Evolutionary conservation across 257 asterid genomes (phyloP).

Genomic region (Dorcoceras hygrometricum): DNA sequence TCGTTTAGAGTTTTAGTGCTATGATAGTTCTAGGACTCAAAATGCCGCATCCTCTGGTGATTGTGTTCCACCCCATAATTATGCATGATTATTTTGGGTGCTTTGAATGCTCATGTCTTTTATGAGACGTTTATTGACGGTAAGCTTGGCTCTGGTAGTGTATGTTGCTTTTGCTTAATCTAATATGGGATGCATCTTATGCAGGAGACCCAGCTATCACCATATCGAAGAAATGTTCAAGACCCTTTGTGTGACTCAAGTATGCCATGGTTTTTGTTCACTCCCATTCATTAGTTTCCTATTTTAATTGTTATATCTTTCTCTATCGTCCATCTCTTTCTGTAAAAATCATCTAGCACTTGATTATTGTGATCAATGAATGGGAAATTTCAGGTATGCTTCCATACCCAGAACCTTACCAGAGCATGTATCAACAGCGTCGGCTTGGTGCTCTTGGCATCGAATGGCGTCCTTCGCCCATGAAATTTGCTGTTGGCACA

Average conservation of each 20-base stretch:
- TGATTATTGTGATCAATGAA: constrained; percentile 20
- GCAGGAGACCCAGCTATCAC: constrained; percentile 93
- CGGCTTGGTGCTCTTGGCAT: constrained; percentile 85
- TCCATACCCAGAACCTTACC: constrained; percentile 98
- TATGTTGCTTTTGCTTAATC: constrained; percentile 21
- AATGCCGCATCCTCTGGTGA: constrained; percentile 20
- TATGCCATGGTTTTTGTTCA: constrained; percentile 40
- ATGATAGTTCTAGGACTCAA: constrained; percentile 11
- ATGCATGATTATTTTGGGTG: constrained; percentile 14
- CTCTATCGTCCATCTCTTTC: constrained; percentile 22
- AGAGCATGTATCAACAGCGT: constrained; percentile 78
- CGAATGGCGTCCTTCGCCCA: constrained; percentile 90
- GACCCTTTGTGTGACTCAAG: constrained; percentile 93
- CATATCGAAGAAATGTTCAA: constrained; percentile 73
- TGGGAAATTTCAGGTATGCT: constrained; percentile 71
- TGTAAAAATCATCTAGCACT: constrained; percentile 23
- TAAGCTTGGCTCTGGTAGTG: constrained; percentile 3
- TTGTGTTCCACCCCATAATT: constrained; percentile 11
- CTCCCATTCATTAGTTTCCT: constrained; percentile 10
- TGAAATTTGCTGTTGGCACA: constrained; percentile 83
- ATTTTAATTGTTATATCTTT: background rate
- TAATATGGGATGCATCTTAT: constrained; percentile 33
- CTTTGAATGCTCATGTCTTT: constrained; percentile 1
- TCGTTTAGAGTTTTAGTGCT: background rate
- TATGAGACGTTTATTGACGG: constrained; percentile 12